phyloP scores from a whole-genome alignment of 495 filamentous ascomycete genomes.

The Trichoderma asperelloides region DNA sequence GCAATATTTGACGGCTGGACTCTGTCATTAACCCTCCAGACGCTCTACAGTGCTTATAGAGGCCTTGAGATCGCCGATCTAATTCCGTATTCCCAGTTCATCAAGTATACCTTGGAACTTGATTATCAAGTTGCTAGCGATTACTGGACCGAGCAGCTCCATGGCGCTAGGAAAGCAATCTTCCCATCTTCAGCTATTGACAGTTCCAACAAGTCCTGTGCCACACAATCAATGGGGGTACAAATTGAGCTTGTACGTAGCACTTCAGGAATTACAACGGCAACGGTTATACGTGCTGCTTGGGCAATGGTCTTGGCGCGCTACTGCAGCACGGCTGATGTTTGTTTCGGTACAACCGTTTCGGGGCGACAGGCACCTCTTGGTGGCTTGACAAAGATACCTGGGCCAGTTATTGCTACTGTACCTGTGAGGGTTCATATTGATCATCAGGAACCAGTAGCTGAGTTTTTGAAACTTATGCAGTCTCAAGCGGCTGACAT shows the following conservation, averaged over 20 bases:
- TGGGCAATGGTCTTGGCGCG: slow-evolving; percentile 16
- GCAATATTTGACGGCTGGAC: slow-evolving; percentile 10
- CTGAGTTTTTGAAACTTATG: slow-evolving; percentile 16
- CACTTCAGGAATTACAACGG: slow-evolving; percentile 17
- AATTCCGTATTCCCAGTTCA: not conserved
- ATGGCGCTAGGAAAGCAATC: not conserved
- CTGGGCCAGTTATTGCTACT: slow-evolving; percentile 49
- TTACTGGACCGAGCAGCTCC: not conserved
- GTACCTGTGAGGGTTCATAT: slow-evolving; percentile 39
- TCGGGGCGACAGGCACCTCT: slow-evolving; percentile 19
- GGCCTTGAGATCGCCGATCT: not conserved
- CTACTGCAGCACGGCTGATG: slow-evolving; percentile 29
- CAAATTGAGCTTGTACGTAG: not conserved
- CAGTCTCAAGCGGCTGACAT: slow-evolving; percentile 28
- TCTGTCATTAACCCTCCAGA: not conserved
- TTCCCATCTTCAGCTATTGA: not conserved
- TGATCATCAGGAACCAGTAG: slow-evolving; percentile 6
- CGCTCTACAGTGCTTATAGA: not conserved
- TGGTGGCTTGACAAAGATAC: slow-evolving; percentile 34
- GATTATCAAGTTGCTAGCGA: not conserved
- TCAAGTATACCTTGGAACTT: not conserved
- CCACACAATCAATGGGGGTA: slow-evolving; percentile 6
- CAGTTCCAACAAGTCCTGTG: not conserved
- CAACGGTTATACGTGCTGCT: slow-evolving; percentile 34
- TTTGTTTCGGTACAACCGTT: slow-evolving; percentile 40